Evolutionary conservation across 306 rosid species (phyloP), one percentile per base, ranked within the genome.

Genomic region (Abrus pulchellus): DNA sequence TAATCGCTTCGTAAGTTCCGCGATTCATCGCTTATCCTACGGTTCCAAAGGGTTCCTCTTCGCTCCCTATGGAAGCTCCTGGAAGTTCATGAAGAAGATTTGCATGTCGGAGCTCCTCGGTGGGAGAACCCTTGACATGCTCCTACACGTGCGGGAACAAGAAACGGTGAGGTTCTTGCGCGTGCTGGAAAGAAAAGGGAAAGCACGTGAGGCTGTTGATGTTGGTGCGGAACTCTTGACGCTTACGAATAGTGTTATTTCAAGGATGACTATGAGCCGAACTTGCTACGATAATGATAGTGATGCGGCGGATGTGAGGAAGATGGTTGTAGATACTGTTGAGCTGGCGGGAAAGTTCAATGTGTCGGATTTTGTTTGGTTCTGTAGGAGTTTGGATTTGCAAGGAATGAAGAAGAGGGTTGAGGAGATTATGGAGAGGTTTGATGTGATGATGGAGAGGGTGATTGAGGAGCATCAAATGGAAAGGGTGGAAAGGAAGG

Each of bases 61-160:
- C 13, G 90, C 86, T 0, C 88, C 88, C 1, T 80, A 80, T 56
- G 92, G 90, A 48, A 85, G 72, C 1, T 83, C 63, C 4, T 90
- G 92, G 92, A 88, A 84, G 85, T 86, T 92, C 90, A 74, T 86
- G 86, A 90, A 83, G 81, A 88, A 81, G 50, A 55, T 89, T 0
- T 87, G 90, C 68, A 77, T 90, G 83, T 87, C 94, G 1, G 86
- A 87, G 78, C 90, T 92, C 74, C 93, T 92, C 1, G 90, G 90
- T 4, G 75, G 85, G 1, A 56, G 78, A 4, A 87, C 81, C 1
- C 88, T 90, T 0, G 83, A 85, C n/a, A 85, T 65, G 36, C 74
- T 91, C 5, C 76, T 41, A 10, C 87, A 86, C 0, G 28, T 90
- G 8, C 59, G 94, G 41, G 79, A 66, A 1, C 92, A 89, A 67